These are phyloP conservation scores for Alternaria novae-zelandiae DNA, from an alignment of 2,329 filamentous ascomycete genomes.

Conservation along the genomic window DNA sequence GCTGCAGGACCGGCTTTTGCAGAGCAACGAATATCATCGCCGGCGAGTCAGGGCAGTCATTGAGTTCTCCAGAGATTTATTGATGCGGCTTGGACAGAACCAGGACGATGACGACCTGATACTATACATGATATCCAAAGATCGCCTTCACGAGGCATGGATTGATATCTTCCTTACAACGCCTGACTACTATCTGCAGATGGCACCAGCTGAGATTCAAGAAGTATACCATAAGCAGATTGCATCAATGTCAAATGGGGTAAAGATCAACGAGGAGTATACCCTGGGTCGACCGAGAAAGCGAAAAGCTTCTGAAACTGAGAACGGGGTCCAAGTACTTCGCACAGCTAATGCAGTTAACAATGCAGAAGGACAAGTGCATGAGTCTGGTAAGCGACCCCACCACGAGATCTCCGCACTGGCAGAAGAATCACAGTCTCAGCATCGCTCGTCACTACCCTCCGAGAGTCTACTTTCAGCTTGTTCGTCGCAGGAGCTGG, in stretches of 20 bases:
- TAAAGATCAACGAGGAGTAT: background rate
- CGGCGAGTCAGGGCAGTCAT: background rate
- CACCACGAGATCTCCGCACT: background rate
- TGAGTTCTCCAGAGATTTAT: background rate
- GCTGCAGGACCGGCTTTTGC: background rate
- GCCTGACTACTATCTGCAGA: background rate
- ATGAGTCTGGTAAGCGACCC: background rate
- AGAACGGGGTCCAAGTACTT: background rate
- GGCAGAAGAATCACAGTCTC: background rate
- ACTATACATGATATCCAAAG: background rate
- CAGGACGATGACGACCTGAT: background rate
- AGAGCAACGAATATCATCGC: background rate
- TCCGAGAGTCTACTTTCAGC: background rate
- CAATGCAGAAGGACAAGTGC: background rate
- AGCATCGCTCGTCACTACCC: background rate
- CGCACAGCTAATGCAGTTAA: background rate
- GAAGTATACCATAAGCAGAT: background rate
- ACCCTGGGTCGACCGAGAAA: background rate
- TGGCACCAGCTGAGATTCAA: background rate
- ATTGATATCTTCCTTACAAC: background rate
- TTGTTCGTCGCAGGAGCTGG: background rate
- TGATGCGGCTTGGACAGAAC: background rate
- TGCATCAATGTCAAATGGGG: background rate
- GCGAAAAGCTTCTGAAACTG: background rate
- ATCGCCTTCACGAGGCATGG: background rate